Evolutionary conservation across 108 stramenopile genomes (phyloP).

Genomic region (Schizochytrium sp.): DNA sequence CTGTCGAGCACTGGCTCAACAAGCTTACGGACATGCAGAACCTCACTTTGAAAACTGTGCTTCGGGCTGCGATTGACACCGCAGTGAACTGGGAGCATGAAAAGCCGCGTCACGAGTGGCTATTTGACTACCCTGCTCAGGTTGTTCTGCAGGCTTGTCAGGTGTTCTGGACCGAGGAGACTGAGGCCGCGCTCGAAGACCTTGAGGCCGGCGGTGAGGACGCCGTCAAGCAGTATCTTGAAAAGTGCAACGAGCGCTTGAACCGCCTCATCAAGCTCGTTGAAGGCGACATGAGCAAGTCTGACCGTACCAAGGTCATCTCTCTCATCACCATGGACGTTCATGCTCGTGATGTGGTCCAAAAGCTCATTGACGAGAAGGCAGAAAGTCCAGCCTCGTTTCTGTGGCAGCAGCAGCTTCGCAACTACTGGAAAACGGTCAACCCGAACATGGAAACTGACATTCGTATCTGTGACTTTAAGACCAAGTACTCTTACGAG

Average conservation of each 20-base stretch:
- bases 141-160: constrained; percentile 73
- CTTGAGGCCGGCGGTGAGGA: constrained; percentile 78
- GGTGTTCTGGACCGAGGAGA: constrained; percentile 87
- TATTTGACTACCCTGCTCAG: constrained; percentile 78
- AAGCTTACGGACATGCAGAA: constrained; percentile 69
- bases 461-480: constrained; percentile 73
- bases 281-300: constrained; percentile 58
- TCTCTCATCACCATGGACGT: constrained; percentile 85
- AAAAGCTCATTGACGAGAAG: constrained; percentile 68
- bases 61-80: constrained; percentile 65
- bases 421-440: constrained; percentile 66
- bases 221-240: constrained; percentile 71
- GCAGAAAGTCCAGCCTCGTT: constrained; percentile 70
- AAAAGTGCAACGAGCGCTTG: constrained; percentile 61
- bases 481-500: constrained; percentile 82
- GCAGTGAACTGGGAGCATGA: constrained; percentile 81
- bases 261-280: constrained; percentile 67
- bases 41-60: constrained; percentile 60
- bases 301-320: constrained; percentile 74
- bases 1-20: constrained; percentile 76
- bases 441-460: constrained; percentile 63
- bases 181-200: constrained; percentile 70
- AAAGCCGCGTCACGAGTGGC: constrained; percentile 74
- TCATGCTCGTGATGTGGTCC: constrained; percentile 76
- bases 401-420: constrained; percentile 79